These are phyloP conservation scores for Lagerstroemia speciosa DNA, from an alignment of 345 rosid genomes.

Conservation along the genomic window DNA sequence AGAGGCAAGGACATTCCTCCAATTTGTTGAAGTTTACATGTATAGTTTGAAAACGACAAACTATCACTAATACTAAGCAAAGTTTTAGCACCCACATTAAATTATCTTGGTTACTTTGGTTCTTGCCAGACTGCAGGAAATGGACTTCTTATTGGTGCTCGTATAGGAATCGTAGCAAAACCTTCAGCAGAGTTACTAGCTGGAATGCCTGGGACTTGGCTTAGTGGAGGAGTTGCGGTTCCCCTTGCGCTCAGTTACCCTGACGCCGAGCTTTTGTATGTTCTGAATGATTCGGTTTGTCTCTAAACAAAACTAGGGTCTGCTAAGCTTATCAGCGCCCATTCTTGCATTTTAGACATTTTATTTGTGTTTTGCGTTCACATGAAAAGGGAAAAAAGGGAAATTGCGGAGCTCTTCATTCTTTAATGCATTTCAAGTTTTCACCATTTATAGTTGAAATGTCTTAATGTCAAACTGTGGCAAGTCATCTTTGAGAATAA, in stretches of 20 bases:
- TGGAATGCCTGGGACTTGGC: conserved; percentile 83
- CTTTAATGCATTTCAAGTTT: too few relatives aligned
- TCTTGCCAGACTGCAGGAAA: conserved; percentile 14
- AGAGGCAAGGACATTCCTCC: background rate
- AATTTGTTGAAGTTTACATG: background rate
- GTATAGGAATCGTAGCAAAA: conserved; percentile 89
- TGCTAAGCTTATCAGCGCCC: background rate
- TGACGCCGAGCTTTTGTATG: conserved; percentile 84
- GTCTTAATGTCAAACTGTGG: too few relatives aligned
- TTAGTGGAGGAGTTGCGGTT: conserved; percentile 93
- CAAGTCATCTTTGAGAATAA: background rate
- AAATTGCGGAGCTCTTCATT: background rate
- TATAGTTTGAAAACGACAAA: background rate
- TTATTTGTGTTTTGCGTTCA: background rate
- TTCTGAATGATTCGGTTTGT: conserved; percentile 89
- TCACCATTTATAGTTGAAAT: too few relatives aligned
- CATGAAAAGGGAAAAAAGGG: background rate
- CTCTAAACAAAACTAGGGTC: background rate
- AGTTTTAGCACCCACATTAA: too few relatives aligned
- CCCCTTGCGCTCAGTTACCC: conserved; percentile 96
- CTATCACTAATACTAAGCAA: background rate
- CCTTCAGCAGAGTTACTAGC: conserved; percentile 95
- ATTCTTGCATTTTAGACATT: background rate
- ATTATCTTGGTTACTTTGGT: background rate
- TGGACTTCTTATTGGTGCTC: conserved; percentile 67